A percentile compares a stretch with the other conserved stretches of the same genome.
Conservation (phyloP, 1,284 basidiomycete species). For the Sphagnurus paluster region DNA sequence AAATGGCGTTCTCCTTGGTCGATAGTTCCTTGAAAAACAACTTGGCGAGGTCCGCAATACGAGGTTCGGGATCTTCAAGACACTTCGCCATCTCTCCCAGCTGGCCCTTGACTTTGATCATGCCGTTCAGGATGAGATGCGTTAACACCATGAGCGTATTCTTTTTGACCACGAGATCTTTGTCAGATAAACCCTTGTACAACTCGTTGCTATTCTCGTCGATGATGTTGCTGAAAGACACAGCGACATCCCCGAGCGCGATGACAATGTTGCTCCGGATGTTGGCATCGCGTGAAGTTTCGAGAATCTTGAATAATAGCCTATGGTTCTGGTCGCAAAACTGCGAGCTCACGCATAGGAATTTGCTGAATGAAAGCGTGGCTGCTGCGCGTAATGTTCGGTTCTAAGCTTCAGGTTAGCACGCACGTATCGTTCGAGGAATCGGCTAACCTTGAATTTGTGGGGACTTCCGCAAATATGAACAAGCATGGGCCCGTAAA, state of each 20-base stretch:
- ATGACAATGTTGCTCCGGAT: constrained; percentile 97
- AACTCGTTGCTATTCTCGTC: constrained; percentile 97
- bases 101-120: constrained; percentile 99
- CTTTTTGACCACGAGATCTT: constrained; percentile 92
- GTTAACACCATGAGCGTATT: constrained; percentile 99
- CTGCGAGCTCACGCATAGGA: constrained; percentile 92
- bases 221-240: constrained; percentile 94
- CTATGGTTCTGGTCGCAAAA: constrained; percentile 93
- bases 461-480: constrained; percentile 89
- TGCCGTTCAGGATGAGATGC: constrained; percentile 95
- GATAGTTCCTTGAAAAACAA: constrained; percentile 96
- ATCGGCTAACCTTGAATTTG: constrained; percentile 70
- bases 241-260: constrained; percentile 94
- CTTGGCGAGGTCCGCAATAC: constrained; percentile 93
- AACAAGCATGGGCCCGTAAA: constrained; percentile 89
- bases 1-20: constrained; percentile 99
- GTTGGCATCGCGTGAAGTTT: constrained; percentile 86
- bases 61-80: constrained; percentile 87
- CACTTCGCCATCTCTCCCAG: constrained; percentile 99
- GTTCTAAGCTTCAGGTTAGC: constrained; percentile 55
- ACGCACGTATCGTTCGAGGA: not conserved
- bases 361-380: constrained; percentile 89
- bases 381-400: constrained; percentile 85
- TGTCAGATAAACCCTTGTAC: constrained; percentile 91
- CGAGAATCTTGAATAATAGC: constrained; percentile 91